Base-by-base conservation (phyloP, 2,329 filamentous ascomycete species). In the Diaporthe eres region DNA sequence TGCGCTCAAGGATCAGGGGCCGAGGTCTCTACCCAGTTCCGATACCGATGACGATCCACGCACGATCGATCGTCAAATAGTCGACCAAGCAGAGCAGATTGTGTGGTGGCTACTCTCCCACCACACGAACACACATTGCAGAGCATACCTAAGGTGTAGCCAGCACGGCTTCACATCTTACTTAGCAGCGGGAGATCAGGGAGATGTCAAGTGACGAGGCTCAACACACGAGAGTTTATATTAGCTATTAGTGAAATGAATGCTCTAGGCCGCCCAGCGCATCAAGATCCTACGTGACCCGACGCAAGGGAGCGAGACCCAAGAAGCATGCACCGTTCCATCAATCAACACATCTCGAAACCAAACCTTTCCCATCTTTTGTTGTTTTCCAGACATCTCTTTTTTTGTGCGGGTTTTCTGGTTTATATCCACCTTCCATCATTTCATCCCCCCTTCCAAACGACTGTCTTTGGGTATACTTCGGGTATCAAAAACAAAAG, bases 401-500 rank as follows among this genome's bases (percentile, higher is more conserved):
- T 65, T 61, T 73, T 77, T 77, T 77, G 73, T 58, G 75, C 71
- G 72, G 72, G 68, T 74, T 75, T 75, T 68, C 75, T 71, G 22
- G 53, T 67, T 65, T 53, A 58, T 74, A 53, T 58, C 57, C 65
- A 60, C 71, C 75, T 72, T 76, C 76, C 74, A 72, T 72, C 77
- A 67, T 75, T 75, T 37, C 71, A 25, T 57, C 58, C 71, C 49
- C 75, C 76, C 77, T 78, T 78, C 71, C 70, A 76, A 79, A 78
- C 75, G 78, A 77, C 76, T 77, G 79, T 77, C 77, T 80, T 77
- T 76, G 80, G 81, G 79, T 83, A 84, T 84, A 83, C 81, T 82
- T 79, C 79, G 82, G 82, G 82, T 84, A 84, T 84, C 82, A 83
- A 82, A 70, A 82, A 80, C 78, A 78, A 80, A 81, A 78, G 78